Evolutionary conservation across 805 yeast genomes (phyloP).

Genomic region (baker's yeast (Saccharomyces cerevisiae)): DNA sequence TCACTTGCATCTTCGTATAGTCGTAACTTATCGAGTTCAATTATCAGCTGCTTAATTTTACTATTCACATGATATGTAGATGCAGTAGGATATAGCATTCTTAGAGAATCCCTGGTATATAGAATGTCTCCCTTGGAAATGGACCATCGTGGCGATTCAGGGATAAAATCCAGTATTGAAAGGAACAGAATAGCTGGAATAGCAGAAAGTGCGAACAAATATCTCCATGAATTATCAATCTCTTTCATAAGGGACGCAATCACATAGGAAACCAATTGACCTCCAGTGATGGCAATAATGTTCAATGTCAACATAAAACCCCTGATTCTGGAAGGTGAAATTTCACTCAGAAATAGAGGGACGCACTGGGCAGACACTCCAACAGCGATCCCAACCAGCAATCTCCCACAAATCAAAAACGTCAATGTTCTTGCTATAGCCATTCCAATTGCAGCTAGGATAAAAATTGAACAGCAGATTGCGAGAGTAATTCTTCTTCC

Average conservation of each 20-base stretch:
- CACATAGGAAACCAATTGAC: constrained; percentile 40
- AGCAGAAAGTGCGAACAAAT: constrained; percentile 33
- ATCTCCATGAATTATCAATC: constrained; percentile 31
- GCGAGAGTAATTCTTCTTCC: constrained; percentile 37
- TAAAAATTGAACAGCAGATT: constrained; percentile 39
- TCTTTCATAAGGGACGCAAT: constrained; percentile 29
- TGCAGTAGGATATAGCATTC: constrained; percentile 38
- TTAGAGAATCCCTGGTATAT: constrained; percentile 37
- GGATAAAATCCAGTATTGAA: constrained; percentile 35
- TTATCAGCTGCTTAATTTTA: constrained; percentile 41
- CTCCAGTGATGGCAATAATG: constrained; percentile 41
- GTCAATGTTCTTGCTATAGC: constrained; percentile 34
- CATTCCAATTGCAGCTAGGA: constrained; percentile 43
- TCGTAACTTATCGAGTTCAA: constrained; percentile 34
- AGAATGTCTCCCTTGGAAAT: constrained; percentile 28
- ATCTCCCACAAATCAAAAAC: constrained; percentile 46
- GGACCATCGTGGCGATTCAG: constrained; percentile 44
- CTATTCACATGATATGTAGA: constrained; percentile 36
- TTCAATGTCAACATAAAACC: constrained; percentile 35
- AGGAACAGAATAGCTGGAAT: constrained; percentile 37
- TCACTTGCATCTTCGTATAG: constrained; percentile 22
- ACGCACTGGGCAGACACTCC: constrained; percentile 65
- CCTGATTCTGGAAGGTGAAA: constrained; percentile 36
- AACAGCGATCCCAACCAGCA: constrained; percentile 61
- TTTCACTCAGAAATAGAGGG: constrained; percentile 50